These are phyloP conservation scores for Dictyostelium firmibasis DNA, from an alignment of 78 protist species.

Conservation along the genomic window DNA sequence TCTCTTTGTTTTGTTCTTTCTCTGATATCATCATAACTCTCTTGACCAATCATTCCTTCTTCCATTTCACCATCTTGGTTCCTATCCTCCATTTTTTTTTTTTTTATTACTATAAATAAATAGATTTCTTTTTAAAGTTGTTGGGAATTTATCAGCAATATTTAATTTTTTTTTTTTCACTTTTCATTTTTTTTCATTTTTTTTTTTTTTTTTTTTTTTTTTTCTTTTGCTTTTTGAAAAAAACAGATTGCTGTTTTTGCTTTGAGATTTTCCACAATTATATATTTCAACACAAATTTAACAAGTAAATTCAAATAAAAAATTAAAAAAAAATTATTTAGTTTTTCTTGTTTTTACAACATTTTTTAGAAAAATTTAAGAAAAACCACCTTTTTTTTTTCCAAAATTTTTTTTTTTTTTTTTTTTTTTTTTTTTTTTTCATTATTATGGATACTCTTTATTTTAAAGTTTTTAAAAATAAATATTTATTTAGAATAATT, in stretches of 20 bases:
- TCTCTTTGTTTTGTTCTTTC: slow-evolving; percentile 13
- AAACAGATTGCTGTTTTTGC: no score
- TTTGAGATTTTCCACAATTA: no score
- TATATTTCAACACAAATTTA: no score
- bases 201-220: not conserved
- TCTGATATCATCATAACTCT: slow-evolving; percentile 5
- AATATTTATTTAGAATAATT: not conserved
- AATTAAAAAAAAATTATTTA: no score
- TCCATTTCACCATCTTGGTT: not conserved
- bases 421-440: no score
- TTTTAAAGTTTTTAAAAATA: not conserved
- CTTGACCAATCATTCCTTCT: slow-evolving; percentile 16
- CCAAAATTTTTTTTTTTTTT: no score
- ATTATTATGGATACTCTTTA: not conserved
- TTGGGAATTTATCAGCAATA: not conserved
- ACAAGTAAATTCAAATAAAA: no score
- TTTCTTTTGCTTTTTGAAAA: not conserved
- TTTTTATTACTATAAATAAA: no score
- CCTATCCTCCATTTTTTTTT: not conserved
- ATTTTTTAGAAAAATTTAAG: no score
- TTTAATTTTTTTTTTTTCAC: not conserved
- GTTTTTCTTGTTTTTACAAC: no score
- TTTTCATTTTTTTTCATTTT: not conserved
- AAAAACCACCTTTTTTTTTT: not conserved
- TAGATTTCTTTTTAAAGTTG: no score